These are phyloP conservation scores for Picochlorum sp. DNA, from an alignment of 139 green algal species.

Conservation along the genomic window DNA sequence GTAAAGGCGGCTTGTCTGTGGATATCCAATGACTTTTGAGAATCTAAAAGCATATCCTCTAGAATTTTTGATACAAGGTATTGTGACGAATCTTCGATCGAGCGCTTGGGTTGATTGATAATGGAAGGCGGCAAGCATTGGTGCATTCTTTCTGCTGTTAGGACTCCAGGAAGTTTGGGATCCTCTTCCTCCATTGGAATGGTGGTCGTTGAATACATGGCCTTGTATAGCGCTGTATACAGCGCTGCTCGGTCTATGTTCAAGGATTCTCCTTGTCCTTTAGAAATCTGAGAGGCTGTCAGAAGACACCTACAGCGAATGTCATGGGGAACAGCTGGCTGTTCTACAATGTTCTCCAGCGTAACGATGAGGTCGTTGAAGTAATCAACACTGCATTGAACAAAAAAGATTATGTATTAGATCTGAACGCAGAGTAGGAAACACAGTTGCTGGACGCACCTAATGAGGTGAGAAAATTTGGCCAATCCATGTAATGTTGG, in stretches of 20 bases:
- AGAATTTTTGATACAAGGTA: constrained; percentile 7
- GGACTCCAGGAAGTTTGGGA: not conserved
- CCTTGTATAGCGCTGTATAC: constrained; percentile 49
- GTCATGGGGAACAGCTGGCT: constrained; percentile 40
- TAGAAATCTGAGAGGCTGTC: constrained; percentile 47
- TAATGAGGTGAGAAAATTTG: constrained; percentile 63
- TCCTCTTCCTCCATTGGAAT: constrained; percentile 23
- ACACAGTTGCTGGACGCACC: not conserved
- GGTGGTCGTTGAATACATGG: constrained; percentile 32
- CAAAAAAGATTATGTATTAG: not conserved
- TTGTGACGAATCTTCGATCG: not conserved
- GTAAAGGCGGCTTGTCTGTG: constrained; percentile 36
- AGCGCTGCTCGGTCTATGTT: constrained; percentile 56
- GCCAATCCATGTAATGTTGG: constrained; percentile 49
- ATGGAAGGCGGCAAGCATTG: not conserved
- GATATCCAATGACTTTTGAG: constrained; percentile 40
- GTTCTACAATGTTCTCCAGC: constrained; percentile 39
- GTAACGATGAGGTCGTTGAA: constrained; percentile 58
- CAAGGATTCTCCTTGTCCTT: constrained; percentile 52
- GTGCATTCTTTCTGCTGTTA: not conserved
- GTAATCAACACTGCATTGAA: constrained; percentile 58
- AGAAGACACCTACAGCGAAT: constrained; percentile 51
- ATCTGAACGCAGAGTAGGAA: not conserved
- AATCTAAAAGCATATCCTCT: constrained; percentile 23
- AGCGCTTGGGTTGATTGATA: not conserved